Evolutionary conservation across 1,139 yeast species (phyloP).

Genomic region (Pichia sp.): DNA sequence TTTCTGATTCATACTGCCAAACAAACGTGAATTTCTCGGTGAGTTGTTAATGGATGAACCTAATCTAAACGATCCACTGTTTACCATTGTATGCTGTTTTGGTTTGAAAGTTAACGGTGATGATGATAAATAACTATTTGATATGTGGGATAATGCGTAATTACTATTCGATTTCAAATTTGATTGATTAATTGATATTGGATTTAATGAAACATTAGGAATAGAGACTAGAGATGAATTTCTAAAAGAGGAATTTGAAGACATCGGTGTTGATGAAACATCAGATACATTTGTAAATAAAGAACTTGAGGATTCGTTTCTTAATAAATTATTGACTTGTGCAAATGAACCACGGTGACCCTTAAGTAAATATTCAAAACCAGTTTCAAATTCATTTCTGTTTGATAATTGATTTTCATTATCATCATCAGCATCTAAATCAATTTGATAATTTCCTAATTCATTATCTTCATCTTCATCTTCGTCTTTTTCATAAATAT

Average conservation of each 20-base stretch:
- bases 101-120: conserved; percentile 25
- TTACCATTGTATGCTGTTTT: conserved; percentile 17
- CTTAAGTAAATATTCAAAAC: conserved; percentile 24
- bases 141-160: background rate
- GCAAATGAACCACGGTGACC: conserved; percentile 33
- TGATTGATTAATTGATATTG: conserved; percentile 8
- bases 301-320: conserved; percentile 24
- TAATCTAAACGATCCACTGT: conserved; percentile 22
- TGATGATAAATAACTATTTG: conserved; percentile 15
- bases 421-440: conserved; percentile 3
- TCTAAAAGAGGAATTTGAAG: conserved; percentile 1
- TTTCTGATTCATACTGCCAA: conserved; percentile 20
- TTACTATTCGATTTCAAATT: conserved; percentile 6
- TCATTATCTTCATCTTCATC: conserved; percentile 1
- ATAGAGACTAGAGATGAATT: conserved; percentile 4
- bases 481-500: conserved; percentile 20
- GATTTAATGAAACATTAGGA: conserved; percentile 8
- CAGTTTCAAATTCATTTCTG: conserved; percentile 15
- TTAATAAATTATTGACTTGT: conserved; percentile 21
- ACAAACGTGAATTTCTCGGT: conserved; percentile 17
- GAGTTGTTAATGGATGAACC: conserved; percentile 22
- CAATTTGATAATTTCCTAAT: background rate
- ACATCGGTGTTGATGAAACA: conserved; percentile 13
- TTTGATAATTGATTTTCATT: background rate
- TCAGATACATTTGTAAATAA: conserved; percentile 27